Percentiles rank a stretch among this genome's conserved stretches.
Evolutionary conservation across 192 early-diverging fungal genomes (phyloP).

Genomic region (Entomortierella beljakovae): DNA sequence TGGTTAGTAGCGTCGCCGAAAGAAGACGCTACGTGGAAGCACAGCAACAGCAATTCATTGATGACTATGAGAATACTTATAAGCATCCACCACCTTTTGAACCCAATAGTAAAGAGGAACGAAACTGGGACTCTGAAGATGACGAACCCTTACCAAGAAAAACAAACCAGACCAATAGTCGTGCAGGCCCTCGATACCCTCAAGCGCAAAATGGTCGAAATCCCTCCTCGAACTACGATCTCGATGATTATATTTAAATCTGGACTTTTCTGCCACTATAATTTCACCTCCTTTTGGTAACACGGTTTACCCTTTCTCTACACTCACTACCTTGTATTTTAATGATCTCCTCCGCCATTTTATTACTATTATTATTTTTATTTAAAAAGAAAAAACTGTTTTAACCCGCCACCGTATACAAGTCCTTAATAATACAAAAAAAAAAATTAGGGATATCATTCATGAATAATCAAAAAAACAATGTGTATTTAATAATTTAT

Average conservation of each 20-base stretch:
- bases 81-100: slow-evolving; percentile 15
- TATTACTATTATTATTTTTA: no score
- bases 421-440: no score
- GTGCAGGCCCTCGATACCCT: background rate
- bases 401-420: no score
- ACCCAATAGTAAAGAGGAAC: slow-evolving; percentile 8
- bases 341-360: no score
- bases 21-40: slow-evolving; percentile 35
- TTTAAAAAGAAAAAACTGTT: no score
- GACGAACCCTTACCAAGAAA: background rate
- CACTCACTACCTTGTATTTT: no score
- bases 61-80: slow-evolving; percentile 26
- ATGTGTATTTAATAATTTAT: no score
- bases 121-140: background rate
- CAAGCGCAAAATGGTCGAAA: background rate
- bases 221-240: background rate
- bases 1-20: slow-evolving; percentile 23
- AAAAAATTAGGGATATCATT: no score
- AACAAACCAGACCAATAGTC: background rate
- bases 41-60: slow-evolving; percentile 29
- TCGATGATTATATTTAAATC: background rate
- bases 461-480: no score
- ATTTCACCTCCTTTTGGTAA: no score
- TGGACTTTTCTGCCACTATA: background rate
- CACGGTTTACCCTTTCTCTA: no score